Conservation (phyloP, 2,329 filamentous ascomycete genomes). For the Trichoderma sp. region DNA sequence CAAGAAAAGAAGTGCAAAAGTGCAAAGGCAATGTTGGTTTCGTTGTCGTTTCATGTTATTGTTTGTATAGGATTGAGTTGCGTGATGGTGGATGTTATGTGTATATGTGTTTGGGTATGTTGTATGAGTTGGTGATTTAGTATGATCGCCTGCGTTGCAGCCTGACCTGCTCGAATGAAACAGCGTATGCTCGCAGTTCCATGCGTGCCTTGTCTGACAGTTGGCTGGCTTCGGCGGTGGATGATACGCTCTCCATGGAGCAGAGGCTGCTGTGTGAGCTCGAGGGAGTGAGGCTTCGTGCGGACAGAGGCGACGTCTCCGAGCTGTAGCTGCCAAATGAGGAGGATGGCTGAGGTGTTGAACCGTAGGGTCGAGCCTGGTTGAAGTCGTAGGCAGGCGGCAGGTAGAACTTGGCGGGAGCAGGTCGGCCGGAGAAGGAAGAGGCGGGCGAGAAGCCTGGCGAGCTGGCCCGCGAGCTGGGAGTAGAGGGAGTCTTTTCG, state of each 20-base stretch:
- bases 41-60: constrained; percentile 30
- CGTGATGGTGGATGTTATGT: constrained; percentile 32
- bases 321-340: constrained; percentile 35
- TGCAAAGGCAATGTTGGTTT: constrained; percentile 31
- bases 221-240: constrained; percentile 53
- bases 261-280: constrained; percentile 84
- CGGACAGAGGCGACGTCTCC: constrained; percentile 27
- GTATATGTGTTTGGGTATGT: neutral
- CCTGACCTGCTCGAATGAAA: constrained; percentile 83
- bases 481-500: constrained; percentile 65
- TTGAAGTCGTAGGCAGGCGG: constrained; percentile 77
- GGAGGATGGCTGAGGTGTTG: constrained; percentile 49
- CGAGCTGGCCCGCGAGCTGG: constrained; percentile 62
- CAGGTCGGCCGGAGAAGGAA: constrained; percentile 40
- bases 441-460: constrained; percentile 56
- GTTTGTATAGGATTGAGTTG: constrained; percentile 41
- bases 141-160: constrained; percentile 61
- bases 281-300: constrained; percentile 64
- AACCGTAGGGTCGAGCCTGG: constrained; percentile 62
- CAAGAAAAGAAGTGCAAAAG: constrained; percentile 28
- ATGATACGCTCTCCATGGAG: constrained; percentile 70
- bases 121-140: constrained; percentile 40
- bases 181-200: constrained; percentile 84
- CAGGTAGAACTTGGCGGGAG: constrained; percentile 63
- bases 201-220: constrained; percentile 77